These are phyloP conservation scores for Magnusiomyces sp. DNA, from an alignment of 1,139 yeast species.

Conservation along the genomic window DNA sequence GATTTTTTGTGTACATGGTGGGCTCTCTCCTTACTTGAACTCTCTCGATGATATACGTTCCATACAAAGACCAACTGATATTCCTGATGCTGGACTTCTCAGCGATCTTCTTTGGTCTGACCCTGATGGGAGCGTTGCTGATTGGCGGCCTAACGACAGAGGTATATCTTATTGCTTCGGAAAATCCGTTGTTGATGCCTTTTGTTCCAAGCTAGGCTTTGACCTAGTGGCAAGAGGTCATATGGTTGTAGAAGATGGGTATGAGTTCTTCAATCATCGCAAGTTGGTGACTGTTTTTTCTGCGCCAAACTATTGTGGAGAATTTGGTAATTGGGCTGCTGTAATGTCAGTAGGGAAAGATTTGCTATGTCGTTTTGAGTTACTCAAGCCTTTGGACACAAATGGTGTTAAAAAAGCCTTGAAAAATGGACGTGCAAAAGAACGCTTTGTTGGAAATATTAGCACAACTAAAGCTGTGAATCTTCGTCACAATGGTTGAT, in stretches of 20 bases:
- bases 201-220: constrained; percentile 61
- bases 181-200: constrained; percentile 60
- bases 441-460: constrained; percentile 9
- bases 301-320: constrained; percentile 91
- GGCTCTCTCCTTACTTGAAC: constrained; percentile 67
- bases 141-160: constrained; percentile 79
- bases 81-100: constrained; percentile 73
- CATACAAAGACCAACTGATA: constrained; percentile 75
- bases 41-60: constrained; percentile 59
- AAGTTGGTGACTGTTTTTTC: constrained; percentile 75
- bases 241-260: constrained; percentile 92
- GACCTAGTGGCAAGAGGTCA: constrained; percentile 81
- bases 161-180: constrained; percentile 84
- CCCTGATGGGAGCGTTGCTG: constrained; percentile 57
- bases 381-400: constrained; percentile 50
- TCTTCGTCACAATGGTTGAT: neutral
- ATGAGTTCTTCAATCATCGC: constrained; percentile 72
- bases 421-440: constrained; percentile 6
- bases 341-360: constrained; percentile 76
- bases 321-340: constrained; percentile 85
- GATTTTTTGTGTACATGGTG: constrained; percentile 86
- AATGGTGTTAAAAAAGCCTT: constrained; percentile 13
- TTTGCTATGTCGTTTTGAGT: constrained; percentile 73
- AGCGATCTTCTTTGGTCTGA: constrained; percentile 87
- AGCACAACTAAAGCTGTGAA: constrained; percentile 6